Evolutionary conservation across 768 basidiomycete species (phyloP), one percentile per base, ranked within the genome.

Genomic region (Cubamyces lactineus): DNA sequence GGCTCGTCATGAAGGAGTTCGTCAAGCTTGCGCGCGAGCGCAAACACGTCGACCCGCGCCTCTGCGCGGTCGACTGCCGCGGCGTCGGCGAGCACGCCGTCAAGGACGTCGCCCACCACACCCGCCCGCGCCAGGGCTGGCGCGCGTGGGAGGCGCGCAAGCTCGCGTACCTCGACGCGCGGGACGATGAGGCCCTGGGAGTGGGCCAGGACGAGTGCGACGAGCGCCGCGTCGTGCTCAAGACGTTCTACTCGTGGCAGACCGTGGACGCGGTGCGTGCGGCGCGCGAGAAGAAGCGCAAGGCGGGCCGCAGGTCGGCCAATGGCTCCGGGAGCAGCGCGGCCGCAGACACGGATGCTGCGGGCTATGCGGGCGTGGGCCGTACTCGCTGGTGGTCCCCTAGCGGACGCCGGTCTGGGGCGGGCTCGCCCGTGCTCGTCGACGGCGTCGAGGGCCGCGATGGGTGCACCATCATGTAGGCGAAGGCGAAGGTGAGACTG

Each of bases 161-260:
- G 71, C 78, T 94, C 17, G 78, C 74, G 43, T 94, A 84, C 74
- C 79, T 92, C 45, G 92, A 94, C 73, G 84, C 76, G 58, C 75
- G 84, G 66, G 91, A 93, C 70, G 81, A 79, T 6, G 87, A 89
- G 64, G 83, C 84, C 40, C 74, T 89, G 59, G 85, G 83, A 72
- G 74, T 85, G 9, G 89, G 87, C 47, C 87, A 91, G 75, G 89
- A 92, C 72, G 93, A 95, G 72, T 92, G 91, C 69, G 92, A 94
- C 64, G 80, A 82, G 68, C 74, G 69, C 69, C 78, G 87, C 24
- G 86, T 94, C 24, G 87, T 91, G 53, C 70, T 94, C 66, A 93
- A 93, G 82, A 86, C 88, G 24, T 95, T 93, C 73, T 88, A 90
- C 73, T 86, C 88, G 51, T 92, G 90, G 89, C 89, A 93, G 78